Evolutionary conservation across 2,329 filamentous ascomycete genomes (phyloP).

Genomic region (Fusarium tuaranense): DNA sequence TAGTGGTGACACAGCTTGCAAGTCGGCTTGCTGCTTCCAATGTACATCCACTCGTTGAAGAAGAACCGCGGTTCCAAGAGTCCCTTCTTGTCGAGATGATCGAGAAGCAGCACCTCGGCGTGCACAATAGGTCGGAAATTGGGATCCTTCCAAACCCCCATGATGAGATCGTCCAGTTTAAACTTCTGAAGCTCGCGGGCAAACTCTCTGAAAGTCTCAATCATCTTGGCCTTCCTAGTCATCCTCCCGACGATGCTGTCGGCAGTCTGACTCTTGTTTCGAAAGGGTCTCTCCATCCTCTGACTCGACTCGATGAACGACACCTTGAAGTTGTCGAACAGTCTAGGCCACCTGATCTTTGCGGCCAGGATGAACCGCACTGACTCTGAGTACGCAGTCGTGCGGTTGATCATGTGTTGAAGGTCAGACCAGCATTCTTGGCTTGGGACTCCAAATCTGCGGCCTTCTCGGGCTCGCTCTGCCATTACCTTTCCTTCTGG

Average conservation of each 20-base stretch:
- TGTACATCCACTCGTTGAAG: slow-evolving; percentile 47
- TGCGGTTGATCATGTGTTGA: slow-evolving; percentile 35
- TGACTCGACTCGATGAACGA: slow-evolving; percentile 36
- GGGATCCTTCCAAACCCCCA: slow-evolving; percentile 5
- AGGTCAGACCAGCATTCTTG: slow-evolving; percentile 37
- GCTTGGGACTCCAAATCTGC: slow-evolving; percentile 10
- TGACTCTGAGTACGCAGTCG: slow-evolving; percentile 31
- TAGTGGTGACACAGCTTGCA: slow-evolving; percentile 50
- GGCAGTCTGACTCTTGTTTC: slow-evolving; percentile 22
- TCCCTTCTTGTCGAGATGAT: slow-evolving; percentile 33
- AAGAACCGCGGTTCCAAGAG: slow-evolving; percentile 32
- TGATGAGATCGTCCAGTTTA: slow-evolving; percentile 32
- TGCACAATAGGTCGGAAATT: slow-evolving; percentile 46
- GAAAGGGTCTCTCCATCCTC: not conserved
- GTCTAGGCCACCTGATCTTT: slow-evolving; percentile 37
- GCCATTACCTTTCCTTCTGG: not conserved
- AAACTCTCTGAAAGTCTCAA: slow-evolving; percentile 5
- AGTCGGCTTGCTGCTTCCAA: slow-evolving; percentile 52
- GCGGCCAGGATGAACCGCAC: slow-evolving; percentile 29
- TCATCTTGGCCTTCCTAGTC: not conserved
- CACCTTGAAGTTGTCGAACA: slow-evolving; percentile 46
- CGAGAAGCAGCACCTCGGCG: slow-evolving; percentile 47
- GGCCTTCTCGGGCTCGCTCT: slow-evolving; percentile 10
- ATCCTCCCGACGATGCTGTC: slow-evolving; percentile 17
- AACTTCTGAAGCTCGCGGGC: slow-evolving; percentile 22